Base-by-base conservation (phyloP, 2,329 filamentous ascomycete species). In the Penicillium hordei region DNA sequence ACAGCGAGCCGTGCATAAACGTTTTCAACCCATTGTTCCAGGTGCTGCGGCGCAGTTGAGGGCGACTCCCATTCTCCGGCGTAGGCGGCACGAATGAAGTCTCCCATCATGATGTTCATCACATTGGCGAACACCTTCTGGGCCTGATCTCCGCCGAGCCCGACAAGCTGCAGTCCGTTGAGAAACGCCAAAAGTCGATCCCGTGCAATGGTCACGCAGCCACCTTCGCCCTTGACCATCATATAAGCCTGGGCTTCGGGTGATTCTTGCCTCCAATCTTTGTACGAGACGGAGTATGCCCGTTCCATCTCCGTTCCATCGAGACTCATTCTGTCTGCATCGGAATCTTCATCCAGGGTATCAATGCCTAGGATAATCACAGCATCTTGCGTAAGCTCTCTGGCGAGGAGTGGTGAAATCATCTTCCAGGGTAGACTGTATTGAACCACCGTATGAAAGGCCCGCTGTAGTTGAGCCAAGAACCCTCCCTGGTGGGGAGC, bases 41-140 rank as follows among this genome's bases (percentile, higher is more conserved):
- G 69, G 56, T 82, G 79, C 29, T 78, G 73, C 12, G 79, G 73
- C 5, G 81, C 78, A 12, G 77, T 74, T 10, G 77, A 76, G 31
- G 78, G 79, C 0, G 79, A 74, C 52, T 77, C 78, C 84, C 85
- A 87, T 59, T 84, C 78, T 3, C 82, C 79, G 44, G 83, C 75
- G 65, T 85, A 86, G n/a, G 80, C 78, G 48, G 81, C 79, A 31
- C 76, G 76, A 23, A 87, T 79, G 62, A 84, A 84, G 13, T 81
- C 78, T 42, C 81, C 81, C 62, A 88, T 75, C 61, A 86, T 72
- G 36, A 79, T 77, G 65, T 85, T 79, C 77, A 87, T 82, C 2
- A 85, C 82, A 53, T 78, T 75, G 2, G 84, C 85, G 61, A 86
- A 82, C 8, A 84, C 79, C 57, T 81, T 81, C 65, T 86, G 82